Evolutionary conservation across 2,329 filamentous ascomycete genomes (phyloP).

Genomic region (Alternaria arborescens): DNA sequence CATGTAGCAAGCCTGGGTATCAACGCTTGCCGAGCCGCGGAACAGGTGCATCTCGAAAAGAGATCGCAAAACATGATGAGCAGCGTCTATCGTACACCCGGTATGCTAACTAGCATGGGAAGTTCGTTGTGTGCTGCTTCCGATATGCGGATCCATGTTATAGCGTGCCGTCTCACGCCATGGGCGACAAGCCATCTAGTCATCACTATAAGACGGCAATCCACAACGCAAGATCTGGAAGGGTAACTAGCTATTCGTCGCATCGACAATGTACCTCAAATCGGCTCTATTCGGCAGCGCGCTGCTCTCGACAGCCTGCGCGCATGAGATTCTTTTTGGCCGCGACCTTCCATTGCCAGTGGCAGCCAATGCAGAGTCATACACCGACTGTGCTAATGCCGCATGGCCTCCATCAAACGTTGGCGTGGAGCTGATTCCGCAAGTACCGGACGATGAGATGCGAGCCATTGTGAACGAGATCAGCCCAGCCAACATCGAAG

Average conservation of each 20-base stretch:
- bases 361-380: conserved; percentile 44
- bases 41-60: conserved; percentile 14
- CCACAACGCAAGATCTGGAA: neutral
- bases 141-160: conserved; percentile 13
- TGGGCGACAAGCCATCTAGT: neutral
- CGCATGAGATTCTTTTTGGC: conserved; percentile 38
- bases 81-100: conserved; percentile 14
- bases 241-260: neutral
- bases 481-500: conserved; percentile 57
- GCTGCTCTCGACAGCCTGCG: conserved; percentile 30
- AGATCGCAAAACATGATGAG: conserved; percentile 17
- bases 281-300: conserved; percentile 18
- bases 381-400: conserved; percentile 45
- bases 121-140: conserved; percentile 30
- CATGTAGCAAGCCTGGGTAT: conserved; percentile 25
- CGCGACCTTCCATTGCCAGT: conserved; percentile 40
- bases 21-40: conserved; percentile 38
- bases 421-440: conserved; percentile 50
- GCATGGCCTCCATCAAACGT: conserved; percentile 55
- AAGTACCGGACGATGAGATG: conserved; percentile 53
- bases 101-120: conserved; percentile 38
- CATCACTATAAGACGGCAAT: conserved; percentile 21
- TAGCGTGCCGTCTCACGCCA: conserved; percentile 5
- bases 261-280: conserved; percentile 30
- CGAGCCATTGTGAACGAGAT: conserved; percentile 52